These are phyloP conservation scores for Orbilia quercus DNA, from an alignment of 2,329 filamentous ascomycete species.

Conservation along the genomic window DNA sequence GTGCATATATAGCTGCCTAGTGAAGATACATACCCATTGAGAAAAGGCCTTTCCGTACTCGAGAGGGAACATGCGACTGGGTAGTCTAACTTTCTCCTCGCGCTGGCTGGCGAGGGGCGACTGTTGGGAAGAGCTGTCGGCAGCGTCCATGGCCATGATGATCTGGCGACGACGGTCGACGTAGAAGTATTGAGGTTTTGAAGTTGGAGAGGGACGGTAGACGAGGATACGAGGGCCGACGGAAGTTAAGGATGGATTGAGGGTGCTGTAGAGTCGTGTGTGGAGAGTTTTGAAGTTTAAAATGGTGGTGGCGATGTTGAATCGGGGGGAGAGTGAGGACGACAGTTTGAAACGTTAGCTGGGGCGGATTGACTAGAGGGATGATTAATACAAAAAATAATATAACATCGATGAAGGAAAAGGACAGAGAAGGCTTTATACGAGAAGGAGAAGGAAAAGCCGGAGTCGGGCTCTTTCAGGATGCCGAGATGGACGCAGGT, in stretches of 20 bases:
- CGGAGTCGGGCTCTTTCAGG: too few relatives aligned
- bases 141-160: constrained; percentile 45
- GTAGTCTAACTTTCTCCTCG: constrained; percentile 58
- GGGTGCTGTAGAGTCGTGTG: constrained; percentile 7
- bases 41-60: constrained; percentile 90
- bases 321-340: constrained; percentile 14
- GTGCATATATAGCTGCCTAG: not conserved
- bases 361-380: too few relatives aligned
- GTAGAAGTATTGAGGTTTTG: constrained; percentile 40
- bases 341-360: too few relatives aligned
- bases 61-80: constrained; percentile 74
- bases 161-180: constrained; percentile 32
- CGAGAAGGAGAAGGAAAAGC: too few relatives aligned
- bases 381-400: too few relatives aligned
- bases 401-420: too few relatives aligned
- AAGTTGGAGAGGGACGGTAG: constrained; percentile 14
- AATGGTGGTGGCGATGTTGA: constrained; percentile 25
- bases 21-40: constrained; percentile 79
- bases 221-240: constrained; percentile 21
- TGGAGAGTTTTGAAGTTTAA: not conserved
- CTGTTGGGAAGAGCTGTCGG: constrained; percentile 23
- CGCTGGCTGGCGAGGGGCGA: constrained; percentile 62
- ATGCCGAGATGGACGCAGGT: too few relatives aligned
- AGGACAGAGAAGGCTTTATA: too few relatives aligned
- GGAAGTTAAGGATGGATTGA: not conserved